Evolutionary conservation across 2,329 filamentous ascomycete genomes (phyloP), one percentile per base, ranked within the genome.

Genomic region (Penicillium psychrosexuale): DNA sequence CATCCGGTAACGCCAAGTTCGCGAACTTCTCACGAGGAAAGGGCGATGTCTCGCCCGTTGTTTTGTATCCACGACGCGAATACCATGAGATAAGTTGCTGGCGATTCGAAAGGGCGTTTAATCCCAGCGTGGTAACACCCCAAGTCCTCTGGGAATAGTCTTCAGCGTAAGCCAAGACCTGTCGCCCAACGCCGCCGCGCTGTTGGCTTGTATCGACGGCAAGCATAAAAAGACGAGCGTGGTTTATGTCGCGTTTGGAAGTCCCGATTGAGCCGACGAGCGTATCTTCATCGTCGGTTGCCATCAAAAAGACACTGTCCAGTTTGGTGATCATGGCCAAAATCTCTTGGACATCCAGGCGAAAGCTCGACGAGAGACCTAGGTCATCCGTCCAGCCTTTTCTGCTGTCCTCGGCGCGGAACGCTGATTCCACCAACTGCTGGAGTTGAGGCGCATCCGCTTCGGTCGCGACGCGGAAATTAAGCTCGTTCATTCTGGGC

Each of bases 351-450:
- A 65, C 42, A n/a, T 57, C 43, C 24, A 69, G 48, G 8, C 46
- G 56, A 37, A 72, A 71, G 37, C 52, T 51, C 2, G 60, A 55
- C 2, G 61, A 60, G 33, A 72, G 66, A 4, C 66, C 66, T 33
- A 69, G 62, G 50, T 74, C 63, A 4, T 66, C 75, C 0, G 71
- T 71, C 72, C 72, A 75, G 53, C 64, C 56, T 51, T 67, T 53
- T 46, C 75, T 64, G 55, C 57, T 71, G 39, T 77, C 76, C 3
- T 70, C 64, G 42, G 74, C 66, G 33, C 73, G 74, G 44, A 78
- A 78, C 0, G 76, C 74, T 12, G 69, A 59, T 47, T 78, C 66
- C 1, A 77, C 69, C 1, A 78, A 66, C 15, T 67, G 54, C 28
- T 74, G 73, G 27, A 78, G 51, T 7, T 57, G 66, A 0, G 58